Evolutionary conservation across 345 rosid species (phyloP).

Genomic region (Lepidium sativum): DNA sequence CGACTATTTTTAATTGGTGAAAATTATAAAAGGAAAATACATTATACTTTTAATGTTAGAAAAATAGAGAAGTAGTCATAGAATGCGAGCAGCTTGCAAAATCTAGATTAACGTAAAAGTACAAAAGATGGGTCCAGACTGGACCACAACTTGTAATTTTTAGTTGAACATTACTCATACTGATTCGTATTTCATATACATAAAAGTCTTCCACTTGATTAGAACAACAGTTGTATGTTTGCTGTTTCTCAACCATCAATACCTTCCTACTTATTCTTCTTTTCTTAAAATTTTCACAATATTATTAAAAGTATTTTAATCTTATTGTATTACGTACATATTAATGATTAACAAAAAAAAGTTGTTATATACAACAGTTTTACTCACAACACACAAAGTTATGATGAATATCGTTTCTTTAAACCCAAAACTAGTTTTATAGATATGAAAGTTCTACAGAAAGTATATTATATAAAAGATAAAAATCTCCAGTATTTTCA

Average conservation of each 20-base stretch:
- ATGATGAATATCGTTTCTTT: too few species aligned
- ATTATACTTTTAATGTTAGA: neutral
- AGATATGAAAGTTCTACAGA: too few species aligned
- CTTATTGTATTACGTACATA: too few species aligned
- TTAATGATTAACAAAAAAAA: too few species aligned
- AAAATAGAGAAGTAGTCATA: slow-evolving; percentile 3
- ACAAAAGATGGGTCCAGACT: slow-evolving; percentile 8
- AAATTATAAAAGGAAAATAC: neutral
- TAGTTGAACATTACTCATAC: slow-evolving; percentile 2
- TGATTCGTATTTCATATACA: slow-evolving; percentile 1
- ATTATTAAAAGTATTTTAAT: neutral
- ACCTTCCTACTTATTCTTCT: neutral
- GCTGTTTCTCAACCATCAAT: slow-evolving; percentile 14
- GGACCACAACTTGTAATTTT: slow-evolving; percentile 24
- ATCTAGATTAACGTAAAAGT: slow-evolving; percentile 8
- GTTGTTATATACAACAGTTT: too few species aligned
- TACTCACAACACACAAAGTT: too few species aligned
- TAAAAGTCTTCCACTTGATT: slow-evolving; percentile 13
- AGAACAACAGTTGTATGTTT: slow-evolving; percentile 14
- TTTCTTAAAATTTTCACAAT: neutral
- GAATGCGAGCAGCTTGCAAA: slow-evolving; percentile 23
- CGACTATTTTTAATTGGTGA: neutral
- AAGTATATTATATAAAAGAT: too few species aligned
- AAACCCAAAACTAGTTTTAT: too few species aligned
- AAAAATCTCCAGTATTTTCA: too few species aligned